phyloP scores from a whole-genome alignment of 306 rosid genomes.

The Myrica gale region DNA sequence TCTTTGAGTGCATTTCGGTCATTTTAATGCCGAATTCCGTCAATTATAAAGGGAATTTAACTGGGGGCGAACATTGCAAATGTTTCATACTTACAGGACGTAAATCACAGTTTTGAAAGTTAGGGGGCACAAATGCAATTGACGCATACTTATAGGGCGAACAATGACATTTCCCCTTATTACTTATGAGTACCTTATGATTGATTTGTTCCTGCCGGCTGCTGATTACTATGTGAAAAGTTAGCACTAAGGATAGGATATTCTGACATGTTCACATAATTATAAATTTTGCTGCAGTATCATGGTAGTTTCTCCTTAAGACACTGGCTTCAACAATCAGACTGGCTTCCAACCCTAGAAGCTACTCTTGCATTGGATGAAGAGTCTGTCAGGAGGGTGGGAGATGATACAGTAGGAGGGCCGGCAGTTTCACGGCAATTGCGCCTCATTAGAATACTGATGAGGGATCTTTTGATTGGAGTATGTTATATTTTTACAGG shows the following conservation, averaged over 20 bases:
- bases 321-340: slow-evolving; percentile 94
- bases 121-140: too few relatives aligned
- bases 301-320: slow-evolving; percentile 97
- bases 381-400: slow-evolving; percentile 87
- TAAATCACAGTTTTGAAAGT: too few relatives aligned
- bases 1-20: too few relatives aligned
- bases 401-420: slow-evolving; percentile 89
- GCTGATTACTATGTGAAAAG: neutral
- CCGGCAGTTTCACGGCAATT: slow-evolving; percentile 84
- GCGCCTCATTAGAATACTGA: slow-evolving; percentile 73
- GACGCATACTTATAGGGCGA: too few relatives aligned
- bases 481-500: slow-evolving; percentile 37
- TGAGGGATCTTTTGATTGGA: slow-evolving; percentile 99
- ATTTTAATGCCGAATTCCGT: too few relatives aligned
- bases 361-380: slow-evolving; percentile 97
- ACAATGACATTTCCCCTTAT: too few relatives aligned
- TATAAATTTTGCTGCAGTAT: slow-evolving; percentile 54
- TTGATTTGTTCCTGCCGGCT: neutral
- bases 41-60: too few relatives aligned
- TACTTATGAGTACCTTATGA: neutral
- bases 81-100: too few relatives aligned
- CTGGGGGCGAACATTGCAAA: too few relatives aligned
- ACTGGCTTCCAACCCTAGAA: slow-evolving; percentile 98
- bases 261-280: neutral
- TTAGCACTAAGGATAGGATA: neutral